Conservation (phyloP, 2,329 filamentous ascomycete genomes). For the Emergomyces africanus region DNA sequence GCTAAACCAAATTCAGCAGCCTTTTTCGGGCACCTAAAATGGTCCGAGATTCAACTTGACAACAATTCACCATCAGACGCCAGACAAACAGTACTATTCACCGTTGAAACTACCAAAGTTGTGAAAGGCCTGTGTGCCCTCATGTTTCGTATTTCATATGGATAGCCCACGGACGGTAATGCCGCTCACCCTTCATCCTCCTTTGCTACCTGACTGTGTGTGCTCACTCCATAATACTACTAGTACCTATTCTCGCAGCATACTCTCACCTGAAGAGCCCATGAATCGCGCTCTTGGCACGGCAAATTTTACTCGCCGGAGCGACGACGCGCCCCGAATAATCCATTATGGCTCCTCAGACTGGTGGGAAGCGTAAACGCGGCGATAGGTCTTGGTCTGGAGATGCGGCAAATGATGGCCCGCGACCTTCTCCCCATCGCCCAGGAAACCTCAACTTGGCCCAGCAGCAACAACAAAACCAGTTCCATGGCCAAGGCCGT, state of each 20-base stretch:
- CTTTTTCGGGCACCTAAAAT: neutral
- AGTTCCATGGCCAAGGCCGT: constrained; percentile 22
- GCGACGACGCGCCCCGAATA: constrained; percentile 14
- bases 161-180: neutral
- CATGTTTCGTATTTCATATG: neutral
- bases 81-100: neutral
- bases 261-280: constrained; percentile 1
- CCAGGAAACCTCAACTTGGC: constrained; percentile 38
- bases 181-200: neutral
- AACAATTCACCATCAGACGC: neutral
- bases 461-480: constrained; percentile 33
- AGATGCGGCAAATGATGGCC: constrained; percentile 27
- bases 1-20: constrained; percentile 6
- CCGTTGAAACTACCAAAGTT: neutral
- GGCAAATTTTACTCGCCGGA: constrained; percentile 18
- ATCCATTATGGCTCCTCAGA: constrained; percentile 38
- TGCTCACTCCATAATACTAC: neutral
- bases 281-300: constrained; percentile 21
- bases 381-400: constrained; percentile 32
- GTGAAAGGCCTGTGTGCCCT: neutral
- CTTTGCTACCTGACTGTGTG: neutral
- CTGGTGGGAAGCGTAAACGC: constrained; percentile 44
- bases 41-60: neutral
- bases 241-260: neutral
- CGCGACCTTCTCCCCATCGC: constrained; percentile 35